Conservation (phyloP, 192 early-diverging fungal species). For the Dissophora ornata region DNA sequence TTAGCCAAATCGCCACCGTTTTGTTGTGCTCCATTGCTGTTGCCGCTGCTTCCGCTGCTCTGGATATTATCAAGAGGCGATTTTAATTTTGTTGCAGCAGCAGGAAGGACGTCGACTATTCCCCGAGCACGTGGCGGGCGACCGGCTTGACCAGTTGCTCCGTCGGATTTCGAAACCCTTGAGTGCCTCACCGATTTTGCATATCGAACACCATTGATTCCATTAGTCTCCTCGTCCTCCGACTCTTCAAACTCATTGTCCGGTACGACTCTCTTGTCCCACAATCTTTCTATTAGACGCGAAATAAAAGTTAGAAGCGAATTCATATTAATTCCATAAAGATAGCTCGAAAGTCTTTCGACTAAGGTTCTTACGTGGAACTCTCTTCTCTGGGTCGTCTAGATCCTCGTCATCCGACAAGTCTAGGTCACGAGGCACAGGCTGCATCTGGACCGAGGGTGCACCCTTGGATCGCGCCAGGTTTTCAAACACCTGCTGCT, state of each 20-base stretch:
- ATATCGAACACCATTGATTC: conserved; percentile 35
- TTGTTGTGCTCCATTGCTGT: conserved; percentile 5
- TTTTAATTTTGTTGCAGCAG: conserved; percentile 37
- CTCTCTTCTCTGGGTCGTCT: conserved; percentile 68
- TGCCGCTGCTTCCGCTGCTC: not conserved
- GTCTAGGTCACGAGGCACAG: conserved; percentile 72
- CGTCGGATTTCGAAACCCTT: conserved; percentile 22
- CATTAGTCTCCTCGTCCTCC: conserved; percentile 65
- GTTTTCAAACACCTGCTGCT: conserved; percentile 70
- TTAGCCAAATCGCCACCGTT: not conserved
- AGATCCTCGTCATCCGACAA: conserved; percentile 76
- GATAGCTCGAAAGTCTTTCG: not conserved
- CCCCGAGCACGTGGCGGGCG: conserved; percentile 17
- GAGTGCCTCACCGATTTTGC: conserved; percentile 29
- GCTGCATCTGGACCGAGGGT: conserved; percentile 88
- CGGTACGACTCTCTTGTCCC: conserved; percentile 73
- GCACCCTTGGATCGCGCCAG: conserved; percentile 76
- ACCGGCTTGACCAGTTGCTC: not conserved
- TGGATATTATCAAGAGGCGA: not conserved
- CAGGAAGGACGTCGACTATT: conserved; percentile 33
- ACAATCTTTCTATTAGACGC: conserved; percentile 61
- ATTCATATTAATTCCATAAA: too few relatives aligned
- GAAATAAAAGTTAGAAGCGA: not conserved
- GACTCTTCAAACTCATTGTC: conserved; percentile 81
- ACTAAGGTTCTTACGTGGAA: conserved; percentile 62